Evolutionary conservation across 2,329 filamentous ascomycete species (phyloP).

Genomic region (Ophiostoma populinum): DNA sequence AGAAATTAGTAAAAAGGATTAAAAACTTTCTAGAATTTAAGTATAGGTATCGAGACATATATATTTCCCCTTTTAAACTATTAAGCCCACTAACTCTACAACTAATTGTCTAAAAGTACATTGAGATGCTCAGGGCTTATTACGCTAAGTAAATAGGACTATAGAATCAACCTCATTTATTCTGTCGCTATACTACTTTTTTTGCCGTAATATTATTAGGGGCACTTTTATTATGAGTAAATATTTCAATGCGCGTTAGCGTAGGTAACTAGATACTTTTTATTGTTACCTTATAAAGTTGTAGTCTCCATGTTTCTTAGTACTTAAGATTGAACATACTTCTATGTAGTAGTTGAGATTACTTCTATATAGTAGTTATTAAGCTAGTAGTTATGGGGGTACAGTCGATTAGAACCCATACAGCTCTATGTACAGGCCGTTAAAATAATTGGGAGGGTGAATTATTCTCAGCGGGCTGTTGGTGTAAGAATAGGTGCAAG

Average conservation of each 20-base stretch:
- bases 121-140: no score
- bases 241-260: neutral
- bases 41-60: no score
- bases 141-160: no score
- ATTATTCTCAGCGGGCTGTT: no score
- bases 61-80: no score
- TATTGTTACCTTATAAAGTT: no score
- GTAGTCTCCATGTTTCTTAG: neutral
- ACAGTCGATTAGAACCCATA: neutral
- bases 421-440: neutral
- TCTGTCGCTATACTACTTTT: neutral
- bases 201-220: neutral
- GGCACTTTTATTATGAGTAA: neutral
- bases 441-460: neutral
- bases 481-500: no score
- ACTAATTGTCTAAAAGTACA: neutral
- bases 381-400: neutral
- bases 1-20: neutral
- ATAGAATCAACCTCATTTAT: neutral
- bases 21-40: neutral
- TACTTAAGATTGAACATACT: neutral
- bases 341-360: neutral
- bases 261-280: no score
- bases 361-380: neutral
- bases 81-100: neutral